Conservation (phyloP, 768 basidiomycete genomes). For the Pluteus cervinus region DNA sequence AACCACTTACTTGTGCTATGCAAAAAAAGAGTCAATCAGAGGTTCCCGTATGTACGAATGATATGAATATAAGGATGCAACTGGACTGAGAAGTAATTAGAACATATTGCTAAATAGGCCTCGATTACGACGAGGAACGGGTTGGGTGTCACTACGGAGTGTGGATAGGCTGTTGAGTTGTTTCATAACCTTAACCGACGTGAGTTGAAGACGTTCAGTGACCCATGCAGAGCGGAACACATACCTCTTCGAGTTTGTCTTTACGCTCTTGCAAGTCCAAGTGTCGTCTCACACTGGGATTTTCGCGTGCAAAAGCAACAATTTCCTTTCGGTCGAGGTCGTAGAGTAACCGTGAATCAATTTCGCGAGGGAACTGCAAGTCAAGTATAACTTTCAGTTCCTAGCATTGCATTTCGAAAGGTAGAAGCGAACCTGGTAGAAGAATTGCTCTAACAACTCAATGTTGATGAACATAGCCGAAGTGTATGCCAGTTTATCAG, state of each 20-base stretch:
- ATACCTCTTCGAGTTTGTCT: constrained; percentile 92
- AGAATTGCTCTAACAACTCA: constrained; percentile 96
- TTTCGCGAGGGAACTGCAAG: constrained; percentile 94
- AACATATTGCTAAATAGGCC: constrained; percentile 79
- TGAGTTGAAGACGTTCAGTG: constrained; percentile 1
- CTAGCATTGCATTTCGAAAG: too few relatives aligned
- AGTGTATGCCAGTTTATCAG: constrained; percentile 93
- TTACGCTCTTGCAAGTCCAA: constrained; percentile 94
- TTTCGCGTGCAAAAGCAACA: constrained; percentile 89
- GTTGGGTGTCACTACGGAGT: constrained; percentile 76
- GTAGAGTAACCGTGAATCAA: constrained; percentile 89
- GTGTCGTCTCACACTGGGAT: constrained; percentile 81
- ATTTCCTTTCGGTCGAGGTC: constrained; percentile 91
- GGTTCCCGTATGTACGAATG: too few relatives aligned
- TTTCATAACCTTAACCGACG: constrained; percentile 72
- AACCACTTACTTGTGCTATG: too few relatives aligned
- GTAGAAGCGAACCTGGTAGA: constrained; percentile 92
- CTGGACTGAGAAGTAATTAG: constrained; percentile 24
- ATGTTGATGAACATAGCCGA: constrained; percentile 99
- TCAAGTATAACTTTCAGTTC: too few relatives aligned
- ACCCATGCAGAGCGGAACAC: constrained; percentile 3
- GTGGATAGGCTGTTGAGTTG: constrained; percentile 90
- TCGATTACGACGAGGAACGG: constrained; percentile 64
- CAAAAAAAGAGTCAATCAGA: too few relatives aligned
- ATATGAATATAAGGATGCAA: too few relatives aligned